These are phyloP conservation scores for Cercospora canescens DNA, from an alignment of 2,329 filamentous ascomycete species.

Conservation along the genomic window DNA sequence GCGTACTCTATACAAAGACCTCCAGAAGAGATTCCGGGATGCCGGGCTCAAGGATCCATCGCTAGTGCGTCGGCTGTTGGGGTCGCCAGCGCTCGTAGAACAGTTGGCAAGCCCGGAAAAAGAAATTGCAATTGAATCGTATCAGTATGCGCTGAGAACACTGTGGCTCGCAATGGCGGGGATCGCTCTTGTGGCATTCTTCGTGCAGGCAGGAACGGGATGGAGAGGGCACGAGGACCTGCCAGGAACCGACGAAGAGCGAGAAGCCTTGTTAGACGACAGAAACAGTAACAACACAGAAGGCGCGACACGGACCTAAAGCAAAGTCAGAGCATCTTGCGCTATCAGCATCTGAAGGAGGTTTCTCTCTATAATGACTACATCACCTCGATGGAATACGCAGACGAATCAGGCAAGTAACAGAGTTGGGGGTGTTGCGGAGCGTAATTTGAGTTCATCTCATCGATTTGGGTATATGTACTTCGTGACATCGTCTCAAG, in stretches of 20 bases:
- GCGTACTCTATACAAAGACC: slow-evolving; percentile 56
- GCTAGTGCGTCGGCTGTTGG: slow-evolving; percentile 57
- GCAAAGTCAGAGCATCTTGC: background rate
- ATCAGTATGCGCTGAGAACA: slow-evolving; percentile 54
- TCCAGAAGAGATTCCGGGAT: slow-evolving; percentile 60
- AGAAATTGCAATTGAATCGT: slow-evolving; percentile 54
- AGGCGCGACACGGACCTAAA: background rate
- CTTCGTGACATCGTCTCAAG: background rate
- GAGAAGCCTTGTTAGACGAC: background rate
- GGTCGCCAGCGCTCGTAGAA: slow-evolving; percentile 58
- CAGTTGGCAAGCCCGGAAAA: slow-evolving; percentile 51
- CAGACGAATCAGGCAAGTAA: background rate
- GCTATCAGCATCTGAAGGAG: background rate
- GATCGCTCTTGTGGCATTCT: slow-evolving; percentile 50
- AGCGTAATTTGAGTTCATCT: background rate
- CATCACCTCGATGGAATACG: no score
- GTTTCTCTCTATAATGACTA: no score
- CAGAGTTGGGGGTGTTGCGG: background rate
- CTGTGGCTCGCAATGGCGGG: slow-evolving; percentile 55
- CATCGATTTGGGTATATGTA: background rate
- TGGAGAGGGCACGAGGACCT: slow-evolving; percentile 40
- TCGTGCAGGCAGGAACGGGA: slow-evolving; percentile 60
- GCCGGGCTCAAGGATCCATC: slow-evolving; percentile 42
- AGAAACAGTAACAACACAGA: background rate
- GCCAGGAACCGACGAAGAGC: background rate